Base-by-base conservation (phyloP, 2,329 filamentous ascomycete species). In the Fusarium duplospermum region DNA sequence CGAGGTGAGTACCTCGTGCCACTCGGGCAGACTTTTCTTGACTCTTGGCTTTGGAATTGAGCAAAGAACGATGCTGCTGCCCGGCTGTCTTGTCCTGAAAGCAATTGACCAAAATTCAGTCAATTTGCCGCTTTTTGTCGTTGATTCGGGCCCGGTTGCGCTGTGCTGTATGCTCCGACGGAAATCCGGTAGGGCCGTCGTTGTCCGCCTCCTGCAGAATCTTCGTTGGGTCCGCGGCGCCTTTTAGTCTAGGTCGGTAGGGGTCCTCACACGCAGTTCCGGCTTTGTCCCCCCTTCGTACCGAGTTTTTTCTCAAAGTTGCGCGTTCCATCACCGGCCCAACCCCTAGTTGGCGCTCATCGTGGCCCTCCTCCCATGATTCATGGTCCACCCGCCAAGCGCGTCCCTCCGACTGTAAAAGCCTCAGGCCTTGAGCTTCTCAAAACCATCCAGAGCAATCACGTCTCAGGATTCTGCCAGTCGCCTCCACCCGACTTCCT, bases 401-500 rank as follows among this genome's bases (percentile, higher is more conserved):
- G 73, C 72, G 78, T 78, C 73, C 74, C 69, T 75, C 72, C 67
- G 74, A 72, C 74, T 72, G 75, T 78, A 79, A 80, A 79, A 77
- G 77, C 81, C 81, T 82, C 76, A 82, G 81, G 81, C 80, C 61
- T 70, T 77, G 70, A 81, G 68, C 67, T 59, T 52, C 64, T 66
- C 69, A 68, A 78, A 67, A 62, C n/a, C 54, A 50, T 64, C 66
- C 70, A 78, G 76, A 74, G 76, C 79, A 80, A 80, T 79, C 77
- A 76, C 60, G 67, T 72, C 63, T 71, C 76, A 75, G 76, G 57
- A 77, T 79, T 77, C 69, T 71, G 69, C 61, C 74, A 77, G 69
- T 63, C 61, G 75, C 77, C 74, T 72, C 80, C 80, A 82, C 81
- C 81, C 80, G 80, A 76, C 70, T 82, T 81, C 81, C 78, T 72